These are phyloP conservation scores for Mitragyna speciosa DNA, from an alignment of 257 asterid species.

Conservation along the genomic window DNA sequence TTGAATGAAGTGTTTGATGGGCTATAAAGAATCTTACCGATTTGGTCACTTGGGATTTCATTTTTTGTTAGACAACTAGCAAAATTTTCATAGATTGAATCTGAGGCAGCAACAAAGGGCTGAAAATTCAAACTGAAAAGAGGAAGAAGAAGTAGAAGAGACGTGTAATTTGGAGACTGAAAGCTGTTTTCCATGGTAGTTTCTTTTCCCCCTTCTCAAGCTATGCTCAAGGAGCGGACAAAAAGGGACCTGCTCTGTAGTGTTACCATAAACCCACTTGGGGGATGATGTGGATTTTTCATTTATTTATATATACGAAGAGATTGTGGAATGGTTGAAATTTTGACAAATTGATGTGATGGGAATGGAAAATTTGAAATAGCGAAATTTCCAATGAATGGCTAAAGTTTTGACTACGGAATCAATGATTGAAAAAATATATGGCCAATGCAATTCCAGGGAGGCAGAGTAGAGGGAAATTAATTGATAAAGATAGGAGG, in stretches of 20 bases:
- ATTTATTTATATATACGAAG: too few species aligned
- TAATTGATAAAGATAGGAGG: background rate
- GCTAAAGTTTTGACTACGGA: background rate
- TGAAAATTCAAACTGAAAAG: background rate
- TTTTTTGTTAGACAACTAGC: constrained; percentile 25
- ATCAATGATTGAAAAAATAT: background rate
- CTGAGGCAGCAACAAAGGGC: constrained; percentile 9
- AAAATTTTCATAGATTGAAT: constrained; percentile 23
- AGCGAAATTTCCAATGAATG: background rate
- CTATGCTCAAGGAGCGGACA: background rate
- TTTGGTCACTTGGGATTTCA: constrained; percentile 13
- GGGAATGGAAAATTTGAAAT: background rate
- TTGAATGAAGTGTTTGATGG: constrained; percentile 26
- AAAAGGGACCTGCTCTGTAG: background rate
- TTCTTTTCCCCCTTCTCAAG: background rate
- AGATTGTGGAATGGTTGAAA: too few species aligned
- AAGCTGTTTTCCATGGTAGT: background rate
- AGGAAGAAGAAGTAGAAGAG: constrained; percentile 14
- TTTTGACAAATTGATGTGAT: background rate
- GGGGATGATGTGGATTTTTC: background rate
- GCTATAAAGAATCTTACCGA: constrained; percentile 24
- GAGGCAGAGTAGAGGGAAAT: background rate
- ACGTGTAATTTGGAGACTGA: background rate
- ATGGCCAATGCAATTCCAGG: background rate
- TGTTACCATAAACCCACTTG: background rate